Base-by-base conservation (phyloP, 345 rosid species). In the Camelina hispida region DNA sequence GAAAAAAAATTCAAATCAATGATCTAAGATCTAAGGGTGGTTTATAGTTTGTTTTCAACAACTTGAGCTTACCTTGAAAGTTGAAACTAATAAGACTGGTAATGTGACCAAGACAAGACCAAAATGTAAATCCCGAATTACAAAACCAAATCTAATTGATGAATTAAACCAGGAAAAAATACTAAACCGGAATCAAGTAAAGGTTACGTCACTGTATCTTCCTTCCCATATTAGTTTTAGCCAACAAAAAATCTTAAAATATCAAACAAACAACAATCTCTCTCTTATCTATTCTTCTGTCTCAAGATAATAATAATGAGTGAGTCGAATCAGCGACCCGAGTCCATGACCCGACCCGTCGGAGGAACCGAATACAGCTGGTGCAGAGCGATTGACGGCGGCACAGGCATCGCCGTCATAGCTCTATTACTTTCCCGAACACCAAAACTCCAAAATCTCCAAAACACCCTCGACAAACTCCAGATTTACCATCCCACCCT, bases 291-390 rank as follows among this genome's bases (percentile, higher is more conserved):
- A 20, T 53, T 48, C 32, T 53, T 57, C 42, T 56, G n/a, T 23
- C 18, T 8, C 38, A 25, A 61, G 73, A 22, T 51, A 25, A 25
- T 25, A 38, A 10, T 1, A 11, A 77, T 72, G 69, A 74, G 76
- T 20, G 65, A 61, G 44, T 62, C 73, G 6, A 48, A 51, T 66
- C 43, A 80, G 50, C 62, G 52, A 40, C 22, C 83, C 25, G 79
- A 84, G 55, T 71, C 83, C 32, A 68, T 12, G 20, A 38, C 77
- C 55, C 85, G 97, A 50, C 82, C 81, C 22, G 87, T 81, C 11
- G 90, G 96, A 25, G 87, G 89, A 43, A 87, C 92, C 38, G 96
- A 94, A 80, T 80, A 81, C 72, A 87, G 96, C 66, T 94, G 97
- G 98, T 94, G 97, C 87, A 85, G 77, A 78, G 95, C 96, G 5